These are phyloP conservation scores for Sugiyamaella chiloensis DNA, from an alignment of 805 yeast genomes.

Conservation along the genomic window DNA sequence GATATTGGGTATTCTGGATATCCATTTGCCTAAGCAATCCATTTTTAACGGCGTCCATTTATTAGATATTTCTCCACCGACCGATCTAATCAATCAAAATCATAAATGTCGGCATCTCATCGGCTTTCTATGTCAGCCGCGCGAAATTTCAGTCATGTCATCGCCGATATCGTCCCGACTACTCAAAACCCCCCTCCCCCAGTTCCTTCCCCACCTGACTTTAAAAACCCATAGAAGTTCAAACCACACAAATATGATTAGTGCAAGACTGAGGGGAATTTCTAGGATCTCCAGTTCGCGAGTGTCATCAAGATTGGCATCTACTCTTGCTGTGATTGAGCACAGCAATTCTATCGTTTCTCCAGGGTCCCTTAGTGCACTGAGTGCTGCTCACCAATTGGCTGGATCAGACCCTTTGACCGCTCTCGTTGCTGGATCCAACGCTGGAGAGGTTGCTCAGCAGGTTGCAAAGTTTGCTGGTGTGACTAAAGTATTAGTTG, in stretches of 20 bases:
- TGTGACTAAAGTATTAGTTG: conserved; percentile 54
- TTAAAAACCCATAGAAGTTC: too few species aligned
- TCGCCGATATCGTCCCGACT: conserved; percentile 5
- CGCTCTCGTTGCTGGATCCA: conserved; percentile 71
- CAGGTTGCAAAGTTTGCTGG: conserved; percentile 52
- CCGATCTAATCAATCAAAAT: not conserved
- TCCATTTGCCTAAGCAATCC: conserved; percentile 24
- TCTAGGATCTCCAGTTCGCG: conserved; percentile 26
- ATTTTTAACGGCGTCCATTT: conserved; percentile 7
- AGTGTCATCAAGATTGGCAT: conserved; percentile 20
- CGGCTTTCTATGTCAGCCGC: not conserved
- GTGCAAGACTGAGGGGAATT: conserved; percentile 33
- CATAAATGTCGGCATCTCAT: not conserved
- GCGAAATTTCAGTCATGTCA: conserved; percentile 1
- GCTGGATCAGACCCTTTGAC: conserved; percentile 69
- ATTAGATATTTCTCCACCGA: too few species aligned
- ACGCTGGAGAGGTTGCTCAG: conserved; percentile 49
- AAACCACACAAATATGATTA: conserved; percentile 1
- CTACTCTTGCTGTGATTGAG: conserved; percentile 78
- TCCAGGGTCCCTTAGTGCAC: conserved; percentile 66
- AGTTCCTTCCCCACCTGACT: too few species aligned
- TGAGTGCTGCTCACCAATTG: conserved; percentile 69
- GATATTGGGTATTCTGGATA: conserved; percentile 21
- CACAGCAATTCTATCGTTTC: conserved; percentile 50
- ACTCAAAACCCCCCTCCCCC: too few species aligned